These are phyloP conservation scores for Trichodelitschia bisporula DNA, from an alignment of 495 filamentous ascomycete genomes.

Conservation along the genomic window DNA sequence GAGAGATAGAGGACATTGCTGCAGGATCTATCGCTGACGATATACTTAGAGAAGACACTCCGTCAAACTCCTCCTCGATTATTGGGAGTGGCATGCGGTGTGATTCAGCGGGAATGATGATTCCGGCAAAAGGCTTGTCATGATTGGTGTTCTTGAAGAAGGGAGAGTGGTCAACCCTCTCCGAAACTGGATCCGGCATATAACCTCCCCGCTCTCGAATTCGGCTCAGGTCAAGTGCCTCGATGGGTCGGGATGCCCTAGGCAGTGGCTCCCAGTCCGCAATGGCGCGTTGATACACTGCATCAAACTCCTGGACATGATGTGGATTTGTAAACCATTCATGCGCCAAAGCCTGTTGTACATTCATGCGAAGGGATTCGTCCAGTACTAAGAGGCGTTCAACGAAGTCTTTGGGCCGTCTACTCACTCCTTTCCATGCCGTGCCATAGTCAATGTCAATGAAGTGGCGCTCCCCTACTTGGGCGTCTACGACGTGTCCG, in stretches of 20 bases:
- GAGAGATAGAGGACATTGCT: too few relatives aligned
- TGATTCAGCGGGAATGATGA: too few relatives aligned
- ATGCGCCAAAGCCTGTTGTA: slow-evolving; percentile 28
- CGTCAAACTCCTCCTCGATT: too few relatives aligned
- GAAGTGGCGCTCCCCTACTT: slow-evolving; percentile 12
- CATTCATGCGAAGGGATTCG: slow-evolving; percentile 25
- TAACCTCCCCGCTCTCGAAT: too few relatives aligned
- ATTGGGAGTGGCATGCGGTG: too few relatives aligned
- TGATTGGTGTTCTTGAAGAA: too few relatives aligned
- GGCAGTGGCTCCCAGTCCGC: slow-evolving; percentile 23
- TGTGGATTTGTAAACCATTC: slow-evolving; percentile 29
- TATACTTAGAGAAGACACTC: too few relatives aligned
- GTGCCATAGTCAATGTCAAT: slow-evolving; percentile 15
- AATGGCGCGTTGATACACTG: slow-evolving; percentile 22
- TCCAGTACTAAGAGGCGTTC: slow-evolving; percentile 25
- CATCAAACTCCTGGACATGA: slow-evolving; percentile 19
- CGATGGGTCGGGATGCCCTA: neutral
- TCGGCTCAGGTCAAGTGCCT: neutral
- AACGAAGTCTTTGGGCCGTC: slow-evolving; percentile 27
- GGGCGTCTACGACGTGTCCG: slow-evolving; percentile 7
- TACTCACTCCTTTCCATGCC: slow-evolving; percentile 17
- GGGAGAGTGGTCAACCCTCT: too few relatives aligned
- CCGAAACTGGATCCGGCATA: too few relatives aligned
- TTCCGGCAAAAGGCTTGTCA: too few relatives aligned
- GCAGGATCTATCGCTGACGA: too few relatives aligned